Percentiles rank a stretch among this genome's conserved stretches.
phyloP scores from a whole-genome alignment of 345 rosid species.

The Stellera chamaejasme region DNA sequence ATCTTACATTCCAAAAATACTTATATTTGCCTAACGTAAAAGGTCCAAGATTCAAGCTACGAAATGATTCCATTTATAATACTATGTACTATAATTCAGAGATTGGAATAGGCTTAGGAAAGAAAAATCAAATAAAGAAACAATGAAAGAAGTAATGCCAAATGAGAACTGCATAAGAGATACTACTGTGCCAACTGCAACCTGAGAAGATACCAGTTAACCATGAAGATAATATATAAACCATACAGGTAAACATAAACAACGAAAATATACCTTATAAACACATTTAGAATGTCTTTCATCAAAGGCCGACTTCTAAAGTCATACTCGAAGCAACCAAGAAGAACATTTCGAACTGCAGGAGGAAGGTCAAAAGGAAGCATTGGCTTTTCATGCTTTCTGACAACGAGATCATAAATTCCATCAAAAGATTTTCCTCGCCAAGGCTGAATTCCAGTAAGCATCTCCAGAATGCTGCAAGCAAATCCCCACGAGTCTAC shows the following conservation, averaged over 20 bases:
- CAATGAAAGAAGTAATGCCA: background rate
- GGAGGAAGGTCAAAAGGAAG: conserved; percentile 76
- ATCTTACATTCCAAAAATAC: too few species aligned
- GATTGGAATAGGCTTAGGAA: too few species aligned
- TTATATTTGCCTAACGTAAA: too few species aligned
- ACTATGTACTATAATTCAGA: background rate
- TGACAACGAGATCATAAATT: conserved; percentile 58
- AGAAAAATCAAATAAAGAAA: background rate
- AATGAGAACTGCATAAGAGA: too few species aligned
- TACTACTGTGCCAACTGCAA: too few species aligned
- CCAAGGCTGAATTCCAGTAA: conserved; percentile 85
- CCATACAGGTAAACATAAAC: background rate
- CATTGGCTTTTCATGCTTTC: conserved; percentile 57
- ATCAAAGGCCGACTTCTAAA: conserved; percentile 81
- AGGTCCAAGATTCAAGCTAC: too few species aligned
- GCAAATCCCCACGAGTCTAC: conserved; percentile 96
- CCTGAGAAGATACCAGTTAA: too few species aligned
- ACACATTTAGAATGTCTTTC: conserved; percentile 57
- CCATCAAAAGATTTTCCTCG: conserved; percentile 55
- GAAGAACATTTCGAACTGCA: conserved; percentile 56
- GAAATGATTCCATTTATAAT: background rate
- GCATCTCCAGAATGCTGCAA: conserved; percentile 89
- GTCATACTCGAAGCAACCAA: conserved; percentile 86
- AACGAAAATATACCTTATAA: conserved; percentile 43
- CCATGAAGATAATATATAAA: background rate